Percentiles rank a stretch among this genome's conserved stretches.
Evolutionary conservation across 345 rosid genomes (phyloP).

Genomic region (Rhizophora apiculata): DNA sequence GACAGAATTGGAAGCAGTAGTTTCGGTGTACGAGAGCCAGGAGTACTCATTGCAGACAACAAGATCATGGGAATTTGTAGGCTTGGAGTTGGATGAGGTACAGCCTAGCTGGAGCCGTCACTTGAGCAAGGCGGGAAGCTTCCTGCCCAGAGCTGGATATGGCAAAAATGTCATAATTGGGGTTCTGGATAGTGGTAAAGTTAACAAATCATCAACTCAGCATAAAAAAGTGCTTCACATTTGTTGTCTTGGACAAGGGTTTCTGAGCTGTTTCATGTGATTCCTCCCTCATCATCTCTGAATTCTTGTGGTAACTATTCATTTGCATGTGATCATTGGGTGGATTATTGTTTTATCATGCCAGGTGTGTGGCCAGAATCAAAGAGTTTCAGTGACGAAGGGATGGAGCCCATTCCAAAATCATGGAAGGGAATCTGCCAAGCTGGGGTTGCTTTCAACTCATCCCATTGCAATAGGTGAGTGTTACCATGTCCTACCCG

Average conservation of each 20-base stretch:
- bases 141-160: slow-evolving; percentile 48
- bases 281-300: too few relatives aligned
- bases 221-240: too few relatives aligned
- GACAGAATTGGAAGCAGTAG: slow-evolving; percentile 64
- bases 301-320: too few relatives aligned
- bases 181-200: slow-evolving; percentile 69
- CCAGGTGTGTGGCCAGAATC: slow-evolving; percentile 97
- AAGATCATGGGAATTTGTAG: slow-evolving; percentile 87
- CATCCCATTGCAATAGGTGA: slow-evolving; percentile 77
- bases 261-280: too few relatives aligned
- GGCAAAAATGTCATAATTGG: slow-evolving; percentile 74
- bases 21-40: slow-evolving; percentile 44
- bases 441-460: slow-evolving; percentile 54
- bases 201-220: background rate
- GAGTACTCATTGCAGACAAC: slow-evolving; percentile 69
- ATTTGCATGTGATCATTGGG: slow-evolving; percentile 3
- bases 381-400: slow-evolving; percentile 64
- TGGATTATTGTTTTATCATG: background rate
- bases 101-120: background rate
- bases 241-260: too few relatives aligned
- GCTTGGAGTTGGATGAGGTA: slow-evolving; percentile 36
- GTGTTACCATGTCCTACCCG: background rate
- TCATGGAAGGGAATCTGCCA: slow-evolving; percentile 93
- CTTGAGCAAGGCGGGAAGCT: slow-evolving; percentile 6
- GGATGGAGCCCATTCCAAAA: slow-evolving; percentile 75